phyloP scores from a whole-genome alignment of 1,139 yeast species.

The Candida sp. region DNA sequence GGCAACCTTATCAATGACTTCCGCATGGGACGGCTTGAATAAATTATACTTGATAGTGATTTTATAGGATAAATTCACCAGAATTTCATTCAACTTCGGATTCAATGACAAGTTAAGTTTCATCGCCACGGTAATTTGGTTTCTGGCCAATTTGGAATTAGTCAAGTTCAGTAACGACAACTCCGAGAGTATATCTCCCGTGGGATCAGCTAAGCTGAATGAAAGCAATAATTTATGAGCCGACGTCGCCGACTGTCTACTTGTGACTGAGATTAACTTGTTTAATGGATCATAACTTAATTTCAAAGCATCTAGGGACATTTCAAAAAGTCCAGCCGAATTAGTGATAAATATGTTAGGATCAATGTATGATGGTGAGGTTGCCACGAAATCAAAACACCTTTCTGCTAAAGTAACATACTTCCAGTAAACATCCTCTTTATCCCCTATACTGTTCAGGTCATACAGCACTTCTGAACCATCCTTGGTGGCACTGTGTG shows the following conservation, averaged over 20 bases:
- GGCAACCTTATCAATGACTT: conserved; percentile 3
- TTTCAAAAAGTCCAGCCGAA: not conserved
- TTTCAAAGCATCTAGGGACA: not conserved
- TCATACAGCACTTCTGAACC: no score
- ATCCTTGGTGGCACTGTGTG: not conserved
- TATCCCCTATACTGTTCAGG: not conserved
- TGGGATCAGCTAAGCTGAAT: not conserved
- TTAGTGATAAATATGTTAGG: not conserved
- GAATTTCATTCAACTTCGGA: conserved; percentile 4
- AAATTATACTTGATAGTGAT: conserved; percentile 7
- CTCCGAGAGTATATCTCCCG: conserved; percentile 4
- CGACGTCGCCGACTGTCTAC: not conserved
- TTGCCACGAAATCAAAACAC: not conserved
- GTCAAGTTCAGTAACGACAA: conserved; percentile 5
- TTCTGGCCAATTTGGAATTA: not conserved
- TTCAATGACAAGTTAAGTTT: conserved; percentile 5
- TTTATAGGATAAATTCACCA: conserved; percentile 6
- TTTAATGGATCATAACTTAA: not conserved
- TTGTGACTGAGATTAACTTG: not conserved
- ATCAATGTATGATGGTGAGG: not conserved
- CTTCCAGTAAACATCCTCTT: not conserved
- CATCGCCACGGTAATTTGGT: conserved; percentile 4
- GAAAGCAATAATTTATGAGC: conserved; percentile 1
- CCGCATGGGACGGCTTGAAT: conserved; percentile 3
- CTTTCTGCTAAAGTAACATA: not conserved